Evolutionary conservation across 257 asterid genomes (phyloP), one percentile per base, ranked within the genome.

Genomic region (Plectranthus barbatus): DNA sequence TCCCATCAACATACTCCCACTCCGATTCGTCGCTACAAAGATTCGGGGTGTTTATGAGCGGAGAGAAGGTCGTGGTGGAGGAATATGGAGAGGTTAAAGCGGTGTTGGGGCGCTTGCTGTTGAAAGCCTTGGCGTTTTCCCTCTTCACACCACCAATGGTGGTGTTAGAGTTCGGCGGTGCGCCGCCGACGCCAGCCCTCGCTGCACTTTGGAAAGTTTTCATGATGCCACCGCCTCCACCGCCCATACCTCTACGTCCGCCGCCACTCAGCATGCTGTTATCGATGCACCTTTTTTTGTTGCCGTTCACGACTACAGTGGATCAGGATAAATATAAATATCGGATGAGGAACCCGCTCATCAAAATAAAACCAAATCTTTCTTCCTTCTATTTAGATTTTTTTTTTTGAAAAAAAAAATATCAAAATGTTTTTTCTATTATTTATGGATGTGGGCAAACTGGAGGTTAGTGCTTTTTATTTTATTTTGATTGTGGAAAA

Each of bases 1-100:
- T 68, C 8, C 46, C 76, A 41, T 65, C 83, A 11, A 86, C 58
- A 56, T 48, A 74, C 55, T 80, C 88, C 95, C 95, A 88, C 20
- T 84, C 96, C 47, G 73, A 63, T 13, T 82, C 89, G 11, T 77
- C 86, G 3, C 69, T 46, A 15, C n/a, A n/a, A n/a, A n/a, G n/a
- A n/a, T 4, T 6, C 0, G 78, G 79, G 3, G 62, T 40, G 46
- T 58, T 82, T 3, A 53, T 13, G 4, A 41, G 39, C 1, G 85
- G 68, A 10, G 77, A 62, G 37, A 76, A 46, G 73, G 46, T 0
- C 68, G n/a, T 47, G 34, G 66, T 17, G 76, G 67, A 60, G 69
- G 42, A 13, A 51, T 7, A 23, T n/a, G n/a, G n/a, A n/a, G n/a
- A n/a, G n/a, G n/a, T n/a, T n/a, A n/a, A n/a, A n/a, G n/a, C n/a